Base-by-base conservation (phyloP, 2,329 filamentous ascomycete genomes). In the Fusarium mexicanum region DNA sequence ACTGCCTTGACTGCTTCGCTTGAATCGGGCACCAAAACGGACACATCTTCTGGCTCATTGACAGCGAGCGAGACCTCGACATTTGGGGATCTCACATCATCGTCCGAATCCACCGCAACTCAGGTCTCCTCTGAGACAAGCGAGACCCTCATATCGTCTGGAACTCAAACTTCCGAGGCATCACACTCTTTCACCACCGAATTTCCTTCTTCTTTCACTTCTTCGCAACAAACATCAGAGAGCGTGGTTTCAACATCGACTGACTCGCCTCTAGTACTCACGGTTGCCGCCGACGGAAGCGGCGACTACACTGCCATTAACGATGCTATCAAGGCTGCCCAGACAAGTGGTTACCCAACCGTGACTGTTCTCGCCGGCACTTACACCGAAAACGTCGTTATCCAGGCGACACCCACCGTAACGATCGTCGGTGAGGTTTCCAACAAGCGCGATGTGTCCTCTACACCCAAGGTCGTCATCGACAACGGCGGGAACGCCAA, bases 301-400 rank as follows among this genome's bases (percentile, higher is more conserved):
- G 85, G 82, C 26, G 83, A 86, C 54, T 87, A 83, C 64, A 85
- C 84, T 22, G 84, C 81, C 17, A 86, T 87, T 73, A 82, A 81
- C 57, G 79, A 83, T 22, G 85, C 85, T 35, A 80, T 87, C 24
- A 77, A 81, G 8, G 84, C 83, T 37, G 86, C 86, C 2, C 75
- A 77, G 38, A 69, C 73, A 81, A 81, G 81, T 58, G 81, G 77
- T 3, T 79, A 84, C 29, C 80, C 85, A 3, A 86, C 85, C 1
- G 84, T 87, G 3, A 81, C 83, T 18, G 80, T 87, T 24, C 80
- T 83, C 10, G 80, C 84, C 3, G 86, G 85, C 20, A 86, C 84
- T 1, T 87, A 87, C 65, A 81, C 81, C 12, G 85, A 87, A 61
- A 78, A 80, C 12, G 76, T 87, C 31, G 80, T 80, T 0, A 79